A percentile compares a stretch with the other conserved stretches of the same genome.
Conservation (phyloP, 1,284 basidiomycete genomes). For the Rhodotorula mucilaginosa region DNA sequence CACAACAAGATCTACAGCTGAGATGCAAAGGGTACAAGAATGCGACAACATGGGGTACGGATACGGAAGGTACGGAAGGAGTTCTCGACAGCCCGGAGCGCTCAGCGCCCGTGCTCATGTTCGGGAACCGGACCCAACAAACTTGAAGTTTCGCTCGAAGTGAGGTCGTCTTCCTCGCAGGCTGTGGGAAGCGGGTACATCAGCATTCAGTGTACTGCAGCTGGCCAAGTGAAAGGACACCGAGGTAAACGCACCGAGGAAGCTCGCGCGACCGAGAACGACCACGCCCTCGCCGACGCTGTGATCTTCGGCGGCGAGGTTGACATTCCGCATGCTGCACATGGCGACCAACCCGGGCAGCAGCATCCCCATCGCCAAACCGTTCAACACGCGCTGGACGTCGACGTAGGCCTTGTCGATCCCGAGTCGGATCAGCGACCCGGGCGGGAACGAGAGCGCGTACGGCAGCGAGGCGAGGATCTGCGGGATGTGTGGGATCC, state of each 20-base stretch:
- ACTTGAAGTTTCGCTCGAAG: constrained; percentile 5
- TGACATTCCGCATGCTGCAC: constrained; percentile 39
- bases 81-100: background rate
- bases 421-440: constrained; percentile 30
- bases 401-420: constrained; percentile 44
- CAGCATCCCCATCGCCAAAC: constrained; percentile 36
- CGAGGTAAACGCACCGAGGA: constrained; percentile 26
- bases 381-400: constrained; percentile 42
- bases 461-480: constrained; percentile 44
- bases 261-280: constrained; percentile 37
- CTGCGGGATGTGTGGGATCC: constrained; percentile 30
- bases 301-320: constrained; percentile 34
- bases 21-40: background rate
- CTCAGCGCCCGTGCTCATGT: background rate
- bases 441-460: constrained; percentile 41
- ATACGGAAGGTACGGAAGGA: background rate
- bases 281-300: constrained; percentile 35
- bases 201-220: background rate
- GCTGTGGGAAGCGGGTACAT: background rate
- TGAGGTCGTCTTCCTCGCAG: constrained; percentile 14
- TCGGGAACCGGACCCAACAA: constrained; percentile 2
- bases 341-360: constrained; percentile 36
- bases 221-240: background rate
- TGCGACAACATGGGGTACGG: background rate
- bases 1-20: too few relatives aligned